Evolutionary conservation across 1,139 yeast genomes (phyloP), one percentile per base, ranked within the genome.

Genomic region (Kluyveromyces marxianus): DNA sequence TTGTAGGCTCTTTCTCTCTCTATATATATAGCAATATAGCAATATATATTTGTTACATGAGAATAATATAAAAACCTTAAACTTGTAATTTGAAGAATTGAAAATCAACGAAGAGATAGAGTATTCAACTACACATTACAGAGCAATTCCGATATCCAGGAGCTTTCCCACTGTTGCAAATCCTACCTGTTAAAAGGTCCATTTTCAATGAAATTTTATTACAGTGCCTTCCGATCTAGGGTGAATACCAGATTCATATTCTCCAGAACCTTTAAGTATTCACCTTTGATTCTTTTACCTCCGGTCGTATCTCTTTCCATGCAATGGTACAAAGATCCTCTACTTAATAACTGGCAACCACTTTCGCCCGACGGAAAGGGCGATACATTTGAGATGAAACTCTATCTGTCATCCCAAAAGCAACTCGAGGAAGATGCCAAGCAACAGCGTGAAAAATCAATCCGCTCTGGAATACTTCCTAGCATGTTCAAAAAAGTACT

Each of bases 301-400:
- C 34, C 41, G 6, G 25, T 24, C 7, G 34, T 37, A n/a, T 26
- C 32, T 7, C 33, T 29, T 7, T 28, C 14, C 14, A 28, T 21
- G 24, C 34, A 37, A 27, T 29, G 33, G 41, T 29, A 14, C 14
- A 33, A 25, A 25, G 14, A 10, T 4, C 43, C 43, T 8, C 25
- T 40, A 4, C 29, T 34, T 10, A 40, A 33, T 25, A 35, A 40
- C 24, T 25, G 21, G 8, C 34, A 25, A 14, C 30, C 54, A 4
- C 46, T 73, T 34, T 50, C 42, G 4, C 80, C 85, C 0, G 74
- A 70, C 46, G 58, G 70, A 2, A 58, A 54, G 0, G 79, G 81
- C 2, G 83, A 79, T 35, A 84, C 92, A 0, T 83, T 72, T 62
- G 92, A 84, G 60, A 72, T 73, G 69, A 87, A 87, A 0, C 68